Conservation (phyloP, 768 basidiomycete genomes). For the Boletus reticuloceps region DNA sequence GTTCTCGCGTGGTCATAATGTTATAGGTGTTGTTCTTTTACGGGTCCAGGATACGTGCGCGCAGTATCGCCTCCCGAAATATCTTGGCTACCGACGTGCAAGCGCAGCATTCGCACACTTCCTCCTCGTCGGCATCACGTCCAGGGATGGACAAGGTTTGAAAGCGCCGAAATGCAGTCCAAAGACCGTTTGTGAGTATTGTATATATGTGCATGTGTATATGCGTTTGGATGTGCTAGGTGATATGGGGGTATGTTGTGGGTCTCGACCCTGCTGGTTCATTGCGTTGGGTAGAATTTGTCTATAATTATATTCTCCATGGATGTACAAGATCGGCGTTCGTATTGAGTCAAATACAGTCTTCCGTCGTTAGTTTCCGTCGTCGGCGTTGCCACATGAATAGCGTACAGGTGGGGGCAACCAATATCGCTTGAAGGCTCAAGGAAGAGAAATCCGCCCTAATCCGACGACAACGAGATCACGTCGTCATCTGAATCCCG, state of each 20-base stretch:
- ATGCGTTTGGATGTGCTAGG: neutral
- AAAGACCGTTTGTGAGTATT: neutral
- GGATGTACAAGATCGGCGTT: neutral
- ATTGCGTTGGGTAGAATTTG: neutral
- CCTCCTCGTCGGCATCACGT: neutral
- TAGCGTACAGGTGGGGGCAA: neutral
- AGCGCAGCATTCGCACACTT: neutral
- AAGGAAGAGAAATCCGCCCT: neutral
- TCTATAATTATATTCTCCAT: neutral
- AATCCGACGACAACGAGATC: conserved; percentile 48
- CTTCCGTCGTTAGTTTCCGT: neutral
- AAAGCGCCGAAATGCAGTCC: neutral
- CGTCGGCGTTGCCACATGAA: neutral
- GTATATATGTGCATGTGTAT: neutral
- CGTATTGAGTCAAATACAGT: neutral
- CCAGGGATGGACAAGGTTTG: conserved; percentile 11
- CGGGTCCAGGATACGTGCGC: conserved; percentile 32
- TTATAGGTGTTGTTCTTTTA: conserved; percentile 28
- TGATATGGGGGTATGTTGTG: neutral
- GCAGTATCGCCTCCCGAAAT: conserved; percentile 21
- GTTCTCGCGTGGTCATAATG: neutral
- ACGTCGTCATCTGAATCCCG: conserved; percentile 36
- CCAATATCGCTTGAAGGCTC: neutral
- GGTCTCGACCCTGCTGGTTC: neutral
- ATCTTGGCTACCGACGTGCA: conserved; percentile 18